phyloP scores from a whole-genome alignment of 1,139 yeast species.

The Geotrichum histeridarum region DNA sequence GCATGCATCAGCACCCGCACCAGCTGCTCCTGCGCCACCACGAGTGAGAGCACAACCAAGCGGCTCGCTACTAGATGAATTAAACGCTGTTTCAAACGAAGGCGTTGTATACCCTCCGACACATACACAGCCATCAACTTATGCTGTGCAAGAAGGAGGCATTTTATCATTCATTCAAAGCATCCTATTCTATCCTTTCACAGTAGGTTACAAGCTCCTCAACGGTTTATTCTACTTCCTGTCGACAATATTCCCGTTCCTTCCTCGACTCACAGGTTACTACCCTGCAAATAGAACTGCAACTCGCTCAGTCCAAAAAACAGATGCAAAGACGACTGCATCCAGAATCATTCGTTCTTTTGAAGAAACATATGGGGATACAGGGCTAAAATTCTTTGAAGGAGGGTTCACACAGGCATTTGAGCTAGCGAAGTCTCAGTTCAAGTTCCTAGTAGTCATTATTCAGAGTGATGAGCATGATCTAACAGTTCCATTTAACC shows the following conservation, averaged over 20 bases:
- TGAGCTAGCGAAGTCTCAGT: conserved; percentile 58
- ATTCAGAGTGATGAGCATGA: conserved; percentile 73
- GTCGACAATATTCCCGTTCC: conserved; percentile 35
- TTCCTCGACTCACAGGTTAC: conserved; percentile 38
- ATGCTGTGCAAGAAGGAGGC: conserved; percentile 23
- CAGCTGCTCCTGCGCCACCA: conserved; percentile 13
- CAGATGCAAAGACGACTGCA: conserved; percentile 42
- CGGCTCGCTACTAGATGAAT: conserved; percentile 33
- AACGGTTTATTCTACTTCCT: conserved; percentile 33
- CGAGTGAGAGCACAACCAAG: conserved; percentile 14
- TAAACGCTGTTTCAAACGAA: conserved; percentile 21
- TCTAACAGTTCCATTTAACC: conserved; percentile 50
- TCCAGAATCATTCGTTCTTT: conserved; percentile 39
- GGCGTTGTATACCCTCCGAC: conserved; percentile 25
- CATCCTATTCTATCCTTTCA: conserved; percentile 34
- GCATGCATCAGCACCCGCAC: conserved; percentile 15
- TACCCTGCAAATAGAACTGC: conserved; percentile 36
- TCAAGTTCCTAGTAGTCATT: conserved; percentile 66
- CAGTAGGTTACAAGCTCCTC: conserved; percentile 32
- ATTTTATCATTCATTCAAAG: conserved; percentile 31
- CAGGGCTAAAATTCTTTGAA: conserved; percentile 46
- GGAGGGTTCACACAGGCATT: conserved; percentile 78
- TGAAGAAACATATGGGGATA: conserved; percentile 37
- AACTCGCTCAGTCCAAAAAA: conserved; percentile 33
- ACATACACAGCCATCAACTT: conserved; percentile 23